Evolutionary conservation across 116 monocot genomes (phyloP).

Genomic region (Papilionanthe hybrid): DNA sequence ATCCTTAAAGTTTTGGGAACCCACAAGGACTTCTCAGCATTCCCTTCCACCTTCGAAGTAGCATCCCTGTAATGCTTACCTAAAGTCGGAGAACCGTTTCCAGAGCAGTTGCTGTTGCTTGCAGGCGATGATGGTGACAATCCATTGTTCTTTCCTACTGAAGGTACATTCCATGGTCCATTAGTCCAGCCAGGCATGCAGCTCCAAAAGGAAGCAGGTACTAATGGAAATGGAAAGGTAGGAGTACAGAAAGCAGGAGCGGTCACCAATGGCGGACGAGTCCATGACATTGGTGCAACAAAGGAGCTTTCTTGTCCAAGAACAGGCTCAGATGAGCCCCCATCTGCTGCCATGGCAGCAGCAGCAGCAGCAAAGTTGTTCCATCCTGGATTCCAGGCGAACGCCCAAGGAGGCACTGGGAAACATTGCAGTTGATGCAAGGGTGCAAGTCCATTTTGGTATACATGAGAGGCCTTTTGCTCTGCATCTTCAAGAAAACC

Average conservation of each 20-base stretch:
- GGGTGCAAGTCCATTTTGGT: conserved; percentile 32
- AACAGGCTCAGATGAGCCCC: too few species aligned
- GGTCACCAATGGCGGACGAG: conserved; percentile 26
- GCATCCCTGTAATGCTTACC: conserved; percentile 86
- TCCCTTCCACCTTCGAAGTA: conserved; percentile 36
- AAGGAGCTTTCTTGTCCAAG: too few species aligned
- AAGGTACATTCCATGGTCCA: conserved; percentile 51
- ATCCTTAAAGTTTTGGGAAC: conserved; percentile 90
- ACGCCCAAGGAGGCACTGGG: conserved; percentile 64
- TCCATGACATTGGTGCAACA: conserved; percentile 39
- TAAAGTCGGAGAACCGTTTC: conserved; percentile 46
- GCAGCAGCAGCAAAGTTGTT: conserved; percentile 10
- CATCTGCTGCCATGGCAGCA: too few species aligned
- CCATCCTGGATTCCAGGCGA: conserved; percentile 65
- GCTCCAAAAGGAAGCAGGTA: conserved; percentile 68
- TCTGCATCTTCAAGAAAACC: conserved; percentile 19
- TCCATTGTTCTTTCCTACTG: conserved; percentile 36
- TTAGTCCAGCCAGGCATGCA: conserved; percentile 54
- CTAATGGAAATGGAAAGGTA: conserved; percentile 53
- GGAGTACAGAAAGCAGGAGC: conserved; percentile 51
- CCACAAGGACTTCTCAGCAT: conserved; percentile 72
- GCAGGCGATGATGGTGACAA: conserved; percentile 44
- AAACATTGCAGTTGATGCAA: conserved; percentile 48
- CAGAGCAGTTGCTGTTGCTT: conserved; percentile 48
- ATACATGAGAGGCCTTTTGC: conserved; percentile 24